These are phyloP conservation scores for Pyrenophora tritici-repentis DNA, from an alignment of 2,329 filamentous ascomycete species.

Conservation along the genomic window DNA sequence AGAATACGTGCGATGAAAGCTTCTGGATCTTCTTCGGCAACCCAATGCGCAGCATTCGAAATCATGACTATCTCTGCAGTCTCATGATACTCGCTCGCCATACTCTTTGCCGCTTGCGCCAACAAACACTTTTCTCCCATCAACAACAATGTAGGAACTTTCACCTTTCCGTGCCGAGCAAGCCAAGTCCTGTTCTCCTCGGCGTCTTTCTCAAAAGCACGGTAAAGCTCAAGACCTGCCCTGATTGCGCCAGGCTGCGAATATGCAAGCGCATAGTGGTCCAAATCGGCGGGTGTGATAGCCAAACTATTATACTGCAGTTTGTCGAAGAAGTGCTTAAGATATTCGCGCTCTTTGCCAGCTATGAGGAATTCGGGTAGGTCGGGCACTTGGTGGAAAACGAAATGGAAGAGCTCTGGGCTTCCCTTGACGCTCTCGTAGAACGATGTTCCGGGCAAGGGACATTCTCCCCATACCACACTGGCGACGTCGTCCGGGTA, in stretches of 20 bases:
- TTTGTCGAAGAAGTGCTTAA: conserved; percentile 18
- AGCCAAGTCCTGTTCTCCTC: conserved; percentile 4
- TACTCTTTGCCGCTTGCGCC: not conserved
- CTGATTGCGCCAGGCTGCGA: conserved; percentile 4
- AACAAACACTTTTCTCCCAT: not conserved
- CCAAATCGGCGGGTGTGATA: conserved; percentile 2
- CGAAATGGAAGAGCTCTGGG: not conserved
- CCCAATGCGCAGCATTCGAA: not conserved
- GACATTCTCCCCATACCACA: conserved; percentile 26
- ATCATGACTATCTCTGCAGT: not conserved
- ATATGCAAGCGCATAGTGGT: not conserved
- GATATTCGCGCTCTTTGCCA: conserved; percentile 14
- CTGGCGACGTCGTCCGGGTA: conserved; percentile 44
- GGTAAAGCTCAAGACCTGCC: conserved; percentile 1
- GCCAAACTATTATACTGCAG: conserved; percentile 8
- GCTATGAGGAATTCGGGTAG: conserved; percentile 16
- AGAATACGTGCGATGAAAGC: not conserved
- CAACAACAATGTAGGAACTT: not conserved
- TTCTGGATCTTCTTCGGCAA: not conserved
- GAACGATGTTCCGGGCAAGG: conserved; percentile 1
- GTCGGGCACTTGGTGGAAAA: conserved; percentile 12
- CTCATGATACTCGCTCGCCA: conserved; percentile 3
- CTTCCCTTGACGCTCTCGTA: not conserved
- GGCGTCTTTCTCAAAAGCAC: conserved; percentile 1
- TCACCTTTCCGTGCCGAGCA: not conserved